phyloP scores from a whole-genome alignment of 768 basidiomycete species.

The Tylopilus subfusipes region DNA sequence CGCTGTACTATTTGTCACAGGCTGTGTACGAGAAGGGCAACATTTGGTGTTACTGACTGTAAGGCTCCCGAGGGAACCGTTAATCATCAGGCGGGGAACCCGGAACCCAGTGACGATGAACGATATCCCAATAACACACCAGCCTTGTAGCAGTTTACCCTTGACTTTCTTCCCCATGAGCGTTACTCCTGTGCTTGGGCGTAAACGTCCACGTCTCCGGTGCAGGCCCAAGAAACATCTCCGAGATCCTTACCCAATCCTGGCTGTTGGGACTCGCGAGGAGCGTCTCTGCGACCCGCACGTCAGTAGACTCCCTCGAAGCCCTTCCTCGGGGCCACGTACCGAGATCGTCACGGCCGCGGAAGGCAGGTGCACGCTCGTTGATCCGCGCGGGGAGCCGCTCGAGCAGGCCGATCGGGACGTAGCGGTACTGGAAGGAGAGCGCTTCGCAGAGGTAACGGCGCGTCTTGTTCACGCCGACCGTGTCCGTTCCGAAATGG shows the following conservation, averaged over 20 bases:
- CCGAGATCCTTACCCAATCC: constrained; percentile 91
- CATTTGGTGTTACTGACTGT: too few species aligned
- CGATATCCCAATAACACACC: background rate
- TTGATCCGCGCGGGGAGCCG: constrained; percentile 77
- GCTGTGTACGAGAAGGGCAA: too few species aligned
- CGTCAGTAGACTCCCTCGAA: background rate
- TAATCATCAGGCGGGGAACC: too few species aligned
- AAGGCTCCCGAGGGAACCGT: too few species aligned
- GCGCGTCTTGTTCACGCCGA: constrained; percentile 86
- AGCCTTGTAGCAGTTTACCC: constrained; percentile 38
- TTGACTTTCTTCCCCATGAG: constrained; percentile 61
- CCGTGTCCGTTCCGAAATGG: constrained; percentile 83
- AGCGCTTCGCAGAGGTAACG: constrained; percentile 94
- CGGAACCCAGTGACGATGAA: too few species aligned
- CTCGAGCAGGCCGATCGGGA: constrained; percentile 92
- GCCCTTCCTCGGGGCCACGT: constrained; percentile 19
- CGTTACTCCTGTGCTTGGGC: constrained; percentile 94
- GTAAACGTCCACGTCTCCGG: constrained; percentile 83
- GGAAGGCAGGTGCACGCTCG: constrained; percentile 85
- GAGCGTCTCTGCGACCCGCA: constrained; percentile 62
- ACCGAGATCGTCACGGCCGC: constrained; percentile 87
- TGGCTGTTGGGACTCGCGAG: constrained; percentile 73
- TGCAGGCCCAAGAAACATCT: constrained; percentile 90
- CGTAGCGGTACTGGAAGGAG: constrained; percentile 94
- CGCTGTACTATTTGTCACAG: too few species aligned